Conservation (phyloP, 2,329 filamentous ascomycete genomes). For the Trichophyton mentagrophytes region DNA sequence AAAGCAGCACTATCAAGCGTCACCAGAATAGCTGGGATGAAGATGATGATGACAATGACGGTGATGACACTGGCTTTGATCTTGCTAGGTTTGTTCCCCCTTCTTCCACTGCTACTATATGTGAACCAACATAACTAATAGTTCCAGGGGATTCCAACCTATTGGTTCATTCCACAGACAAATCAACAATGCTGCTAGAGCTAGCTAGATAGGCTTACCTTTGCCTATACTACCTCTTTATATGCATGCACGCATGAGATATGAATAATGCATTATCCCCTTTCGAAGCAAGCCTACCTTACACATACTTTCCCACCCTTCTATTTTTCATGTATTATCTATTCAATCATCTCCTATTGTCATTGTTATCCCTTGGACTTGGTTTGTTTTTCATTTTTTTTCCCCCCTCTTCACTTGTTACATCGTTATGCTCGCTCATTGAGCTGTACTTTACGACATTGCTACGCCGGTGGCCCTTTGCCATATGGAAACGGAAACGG, state of each 20-base stretch:
- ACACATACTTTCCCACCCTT: not conserved
- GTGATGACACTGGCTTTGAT: slow-evolving; percentile 34
- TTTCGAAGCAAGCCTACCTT: too few relatives aligned
- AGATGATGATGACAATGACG: slow-evolving; percentile 18
- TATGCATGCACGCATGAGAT: not conserved
- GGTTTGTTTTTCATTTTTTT: not conserved
- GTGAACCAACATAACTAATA: slow-evolving; percentile 10
- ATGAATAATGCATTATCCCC: not conserved
- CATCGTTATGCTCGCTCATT: not conserved
- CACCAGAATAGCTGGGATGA: slow-evolving; percentile 9
- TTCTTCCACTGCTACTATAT: not conserved
- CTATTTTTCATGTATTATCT: not conserved
- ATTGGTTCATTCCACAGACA: slow-evolving; percentile 36
- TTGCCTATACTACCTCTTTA: not conserved
- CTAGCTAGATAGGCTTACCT: slow-evolving; percentile 6
- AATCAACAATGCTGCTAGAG: slow-evolving; percentile 20
- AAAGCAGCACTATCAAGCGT: not conserved
- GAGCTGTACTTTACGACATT: not conserved
- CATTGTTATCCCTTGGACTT: not conserved
- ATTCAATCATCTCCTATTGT: not conserved
- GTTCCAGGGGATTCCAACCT: slow-evolving; percentile 35
- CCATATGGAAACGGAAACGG: not conserved
- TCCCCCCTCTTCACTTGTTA: not conserved
- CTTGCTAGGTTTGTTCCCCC: slow-evolving; percentile 30
- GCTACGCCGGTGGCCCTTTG: not conserved